Conservation (phyloP, 2,329 filamentous ascomycete genomes). For the Ophiostoma sp. region DNA sequence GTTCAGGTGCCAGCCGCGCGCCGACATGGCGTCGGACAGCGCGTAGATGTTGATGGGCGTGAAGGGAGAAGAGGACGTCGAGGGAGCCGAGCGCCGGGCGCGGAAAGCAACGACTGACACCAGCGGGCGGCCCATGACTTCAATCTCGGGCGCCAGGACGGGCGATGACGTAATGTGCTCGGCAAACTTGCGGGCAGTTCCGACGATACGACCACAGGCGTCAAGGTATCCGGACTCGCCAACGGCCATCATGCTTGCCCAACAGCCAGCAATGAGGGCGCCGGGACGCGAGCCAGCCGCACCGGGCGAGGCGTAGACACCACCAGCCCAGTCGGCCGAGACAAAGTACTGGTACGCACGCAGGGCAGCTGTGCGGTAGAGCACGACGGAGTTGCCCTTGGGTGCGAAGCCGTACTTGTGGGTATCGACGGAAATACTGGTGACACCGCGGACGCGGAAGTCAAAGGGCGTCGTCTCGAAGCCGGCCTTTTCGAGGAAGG, state of each 20-base stretch:
- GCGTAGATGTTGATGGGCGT: constrained; percentile 86
- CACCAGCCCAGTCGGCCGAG: constrained; percentile 89
- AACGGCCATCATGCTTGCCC: constrained; percentile 85
- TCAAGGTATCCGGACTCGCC: constrained; percentile 87
- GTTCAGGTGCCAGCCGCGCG: constrained; percentile 92
- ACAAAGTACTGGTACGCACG: constrained; percentile 96
- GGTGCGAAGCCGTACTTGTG: constrained; percentile 99
- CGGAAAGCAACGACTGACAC: constrained; percentile 86
- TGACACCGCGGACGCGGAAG: constrained; percentile 91
- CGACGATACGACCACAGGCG: constrained; percentile 84
- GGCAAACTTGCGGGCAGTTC: constrained; percentile 78
- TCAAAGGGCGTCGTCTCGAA: constrained; percentile 89
- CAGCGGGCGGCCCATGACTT: constrained; percentile 79
- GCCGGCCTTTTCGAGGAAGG: constrained; percentile 88
- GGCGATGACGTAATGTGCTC: constrained; percentile 70
- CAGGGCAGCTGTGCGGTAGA: constrained; percentile 79
- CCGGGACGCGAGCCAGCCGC: constrained; percentile 91
- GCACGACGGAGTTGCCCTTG: constrained; percentile 90
- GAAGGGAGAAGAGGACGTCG: not conserved
- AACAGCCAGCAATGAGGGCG: constrained; percentile 92
- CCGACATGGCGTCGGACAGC: constrained; percentile 82
- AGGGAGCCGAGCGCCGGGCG: constrained; percentile 52
- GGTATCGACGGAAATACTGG: constrained; percentile 93
- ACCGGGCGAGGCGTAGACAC: constrained; percentile 90
- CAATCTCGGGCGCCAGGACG: constrained; percentile 68